Evolutionary conservation across 2,329 filamentous ascomycete genomes (phyloP).

Genomic region (Parascedosporium putredinis): DNA sequence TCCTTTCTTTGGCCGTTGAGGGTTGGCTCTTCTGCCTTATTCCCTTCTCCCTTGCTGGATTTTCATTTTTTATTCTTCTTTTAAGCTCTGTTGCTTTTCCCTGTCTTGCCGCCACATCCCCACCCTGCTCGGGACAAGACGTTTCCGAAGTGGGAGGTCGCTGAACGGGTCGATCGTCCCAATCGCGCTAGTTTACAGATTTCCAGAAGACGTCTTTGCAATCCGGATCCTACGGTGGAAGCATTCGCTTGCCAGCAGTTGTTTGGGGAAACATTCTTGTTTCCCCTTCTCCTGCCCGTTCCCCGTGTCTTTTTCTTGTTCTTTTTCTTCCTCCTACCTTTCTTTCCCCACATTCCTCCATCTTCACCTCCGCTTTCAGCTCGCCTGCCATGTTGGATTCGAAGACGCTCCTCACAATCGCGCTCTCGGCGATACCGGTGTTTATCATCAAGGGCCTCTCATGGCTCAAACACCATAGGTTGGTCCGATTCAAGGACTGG

Average conservation of each 20-base stretch:
- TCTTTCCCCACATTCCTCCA: no score
- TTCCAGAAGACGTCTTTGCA: no score
- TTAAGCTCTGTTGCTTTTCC: neutral
- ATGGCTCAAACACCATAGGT: neutral
- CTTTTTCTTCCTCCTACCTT: neutral
- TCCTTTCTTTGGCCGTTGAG: no score
- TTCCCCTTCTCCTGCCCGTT: no score
- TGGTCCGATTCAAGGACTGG: constrained; percentile 6
- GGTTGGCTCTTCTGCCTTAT: neutral
- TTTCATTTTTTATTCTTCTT: neutral
- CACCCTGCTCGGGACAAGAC: neutral
- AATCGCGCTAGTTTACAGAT: no score
- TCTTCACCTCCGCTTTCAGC: no score
- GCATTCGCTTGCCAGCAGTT: no score
- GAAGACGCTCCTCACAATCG: neutral
- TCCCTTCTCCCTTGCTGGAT: neutral
- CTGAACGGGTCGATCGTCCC: neutral
- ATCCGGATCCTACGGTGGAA: no score
- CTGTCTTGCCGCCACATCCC: no score
- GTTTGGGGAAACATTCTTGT: no score
- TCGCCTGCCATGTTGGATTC: neutral
- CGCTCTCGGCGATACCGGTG: neutral
- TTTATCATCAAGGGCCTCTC: constrained; percentile 1
- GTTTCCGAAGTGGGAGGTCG: neutral
- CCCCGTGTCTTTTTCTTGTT: neutral